Percentiles rank a stretch among this genome's conserved stretches.
These are phyloP conservation scores for Russula virescens DNA, from an alignment of 768 basidiomycete genomes.

Conservation along the genomic window DNA sequence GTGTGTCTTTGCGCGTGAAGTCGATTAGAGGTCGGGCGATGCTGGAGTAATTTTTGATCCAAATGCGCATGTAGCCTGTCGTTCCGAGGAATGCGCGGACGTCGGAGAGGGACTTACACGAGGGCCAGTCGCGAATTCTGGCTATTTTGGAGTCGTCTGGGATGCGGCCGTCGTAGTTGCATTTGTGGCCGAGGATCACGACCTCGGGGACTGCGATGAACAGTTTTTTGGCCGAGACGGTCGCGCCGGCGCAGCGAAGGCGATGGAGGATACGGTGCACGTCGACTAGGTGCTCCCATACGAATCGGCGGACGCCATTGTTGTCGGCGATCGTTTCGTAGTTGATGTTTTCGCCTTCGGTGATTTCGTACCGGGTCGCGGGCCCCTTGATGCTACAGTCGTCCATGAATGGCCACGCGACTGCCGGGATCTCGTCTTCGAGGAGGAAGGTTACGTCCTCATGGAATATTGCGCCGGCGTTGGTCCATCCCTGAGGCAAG, in stretches of 20 bases:
- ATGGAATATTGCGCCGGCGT: conserved; percentile 38
- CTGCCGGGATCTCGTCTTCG: conserved; percentile 36
- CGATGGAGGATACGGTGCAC: not conserved
- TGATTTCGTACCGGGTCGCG: not conserved
- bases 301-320: not conserved
- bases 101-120: not conserved
- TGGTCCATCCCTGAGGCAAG: conserved; percentile 40
- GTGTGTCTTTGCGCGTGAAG: conserved; percentile 26
- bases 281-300: not conserved
- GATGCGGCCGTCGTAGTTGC: no score
- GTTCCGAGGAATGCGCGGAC: conserved; percentile 16
- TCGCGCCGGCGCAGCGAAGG: not conserved
- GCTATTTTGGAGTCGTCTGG: not conserved
- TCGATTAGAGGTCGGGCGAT: conserved; percentile 9
- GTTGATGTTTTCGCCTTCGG: not conserved
- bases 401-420: not conserved
- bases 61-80: conserved; percentile 22
- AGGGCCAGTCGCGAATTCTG: not conserved
- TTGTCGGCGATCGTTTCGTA: not conserved
- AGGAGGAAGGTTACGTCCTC: conserved; percentile 37
- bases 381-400: not conserved
- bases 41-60: conserved; percentile 25
- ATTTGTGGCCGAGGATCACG: not conserved
- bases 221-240: not conserved
- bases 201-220: not conserved